Base-by-base conservation (phyloP, 495 filamentous ascomycete species). In the Xylaria sp. region DNA sequence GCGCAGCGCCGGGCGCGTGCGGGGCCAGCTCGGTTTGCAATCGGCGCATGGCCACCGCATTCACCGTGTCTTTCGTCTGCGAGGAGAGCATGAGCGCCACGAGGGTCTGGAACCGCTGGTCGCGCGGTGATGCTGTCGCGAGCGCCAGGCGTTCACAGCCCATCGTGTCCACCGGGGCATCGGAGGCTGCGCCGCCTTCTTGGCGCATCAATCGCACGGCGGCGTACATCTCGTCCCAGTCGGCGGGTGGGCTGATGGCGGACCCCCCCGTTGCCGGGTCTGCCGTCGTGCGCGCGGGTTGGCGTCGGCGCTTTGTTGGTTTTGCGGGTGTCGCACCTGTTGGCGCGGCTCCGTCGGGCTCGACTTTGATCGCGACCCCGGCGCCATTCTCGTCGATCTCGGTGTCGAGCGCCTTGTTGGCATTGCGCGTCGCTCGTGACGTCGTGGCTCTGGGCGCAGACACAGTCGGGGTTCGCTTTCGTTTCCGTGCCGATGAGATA, bases 1-100 rank as follows among this genome's bases (percentile, higher is more conserved):
- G 40, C 2, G 79, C 71, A 19, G 80, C 71, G 21, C 76, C 78
- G 6, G 79, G 64, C 7, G 73, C 73, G 15, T 78, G 68, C 6
- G 74, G 73, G 62, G 82, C 90, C 46, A 98, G 88, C 62, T 93
- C 88, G 0, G 87, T 90, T 70, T 95, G 90, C 66, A 99, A 82
- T 5, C 90, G 87, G 67, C 83, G 83, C 91, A 99, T 97, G 12
- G 93, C 94, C 15, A 90, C 88, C 0, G 95, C 93, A 21, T 91
- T 99, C 53, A 95, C 92, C 0, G 95, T 97, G 81, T 99, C 96
- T 77, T 97, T 98, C 3, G 96, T 99, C 78, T 99, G 96, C 15
- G 90, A 92, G 5, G 92, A 95, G n/a, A 99, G 89, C 97, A 99
- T 98, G 65, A 99, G 83, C 3, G 95, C 90, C 35, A 97, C 88